Percentiles rank a stretch among this genome's conserved stretches.
Evolutionary conservation across 2,329 filamentous ascomycete genomes (phyloP).

Genomic region (Alternaria arborescens): DNA sequence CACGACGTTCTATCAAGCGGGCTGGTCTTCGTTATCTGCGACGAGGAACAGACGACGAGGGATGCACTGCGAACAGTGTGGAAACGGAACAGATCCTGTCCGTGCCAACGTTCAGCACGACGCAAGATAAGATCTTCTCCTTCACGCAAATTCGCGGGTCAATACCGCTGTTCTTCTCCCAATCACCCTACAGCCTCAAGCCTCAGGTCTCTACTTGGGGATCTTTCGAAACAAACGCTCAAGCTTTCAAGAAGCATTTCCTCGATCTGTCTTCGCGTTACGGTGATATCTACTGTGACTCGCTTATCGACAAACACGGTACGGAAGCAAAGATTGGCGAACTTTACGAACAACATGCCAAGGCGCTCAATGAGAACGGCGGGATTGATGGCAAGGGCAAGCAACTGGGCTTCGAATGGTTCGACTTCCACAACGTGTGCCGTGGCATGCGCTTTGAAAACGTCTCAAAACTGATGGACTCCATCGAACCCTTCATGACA

Average conservation of each 20-base stretch:
- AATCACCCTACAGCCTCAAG: slow-evolving; percentile 92
- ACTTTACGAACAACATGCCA: slow-evolving; percentile 74
- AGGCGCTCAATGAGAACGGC: slow-evolving; percentile 69
- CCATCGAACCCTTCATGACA: slow-evolving; percentile 72
- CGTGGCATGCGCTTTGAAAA: slow-evolving; percentile 99
- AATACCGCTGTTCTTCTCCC: slow-evolving; percentile 94
- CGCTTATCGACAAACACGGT: slow-evolving; percentile 87
- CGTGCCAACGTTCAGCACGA: slow-evolving; percentile 68
- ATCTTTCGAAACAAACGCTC: slow-evolving; percentile 78
- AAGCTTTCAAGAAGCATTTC: slow-evolving; percentile 83
- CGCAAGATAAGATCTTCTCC: slow-evolving; percentile 72
- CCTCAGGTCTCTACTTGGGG: slow-evolving; percentile 84
- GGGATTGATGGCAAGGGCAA: slow-evolving; percentile 58
- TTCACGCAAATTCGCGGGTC: slow-evolving; percentile 90
- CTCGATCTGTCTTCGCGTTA: slow-evolving; percentile 73
- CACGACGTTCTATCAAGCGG: slow-evolving; percentile 84
- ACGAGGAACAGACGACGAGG: slow-evolving; percentile 88
- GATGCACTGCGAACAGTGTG: slow-evolving; percentile 86
- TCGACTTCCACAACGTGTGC: slow-evolving; percentile 93
- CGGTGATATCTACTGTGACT: slow-evolving; percentile 78
- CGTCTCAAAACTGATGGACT: slow-evolving; percentile 79
- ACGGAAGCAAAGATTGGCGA: slow-evolving; percentile 82
- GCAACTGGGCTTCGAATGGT: slow-evolving; percentile 84
- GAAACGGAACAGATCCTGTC: slow-evolving; percentile 96
- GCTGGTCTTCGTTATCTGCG: slow-evolving; percentile 90